Evolutionary conservation across 345 rosid species (phyloP).

Genomic region (Balakata baccata): DNA sequence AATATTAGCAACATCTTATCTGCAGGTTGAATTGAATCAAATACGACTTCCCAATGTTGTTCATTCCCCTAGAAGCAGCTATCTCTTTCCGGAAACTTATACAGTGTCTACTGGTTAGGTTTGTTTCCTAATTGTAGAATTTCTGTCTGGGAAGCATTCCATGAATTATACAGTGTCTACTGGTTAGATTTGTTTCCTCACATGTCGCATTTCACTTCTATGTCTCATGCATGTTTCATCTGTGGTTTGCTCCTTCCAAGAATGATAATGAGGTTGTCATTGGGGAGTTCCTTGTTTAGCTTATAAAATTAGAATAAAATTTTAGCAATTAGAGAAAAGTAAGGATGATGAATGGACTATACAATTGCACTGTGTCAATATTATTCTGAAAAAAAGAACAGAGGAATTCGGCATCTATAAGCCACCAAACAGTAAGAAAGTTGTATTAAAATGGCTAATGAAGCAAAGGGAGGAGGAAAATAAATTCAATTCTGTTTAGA

Average conservation of each 20-base stretch:
- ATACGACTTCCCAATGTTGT: background rate
- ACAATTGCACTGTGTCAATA: no score
- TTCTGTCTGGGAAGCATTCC: background rate
- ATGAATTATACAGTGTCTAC: no score
- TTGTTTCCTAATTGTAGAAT: constrained; percentile 16
- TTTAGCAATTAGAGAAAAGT: background rate
- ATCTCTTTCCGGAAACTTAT: background rate
- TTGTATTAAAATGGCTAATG: no score
- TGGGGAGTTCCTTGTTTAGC: background rate
- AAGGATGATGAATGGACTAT: no score
- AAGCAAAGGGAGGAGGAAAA: no score
- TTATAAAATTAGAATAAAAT: background rate
- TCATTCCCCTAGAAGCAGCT: background rate
- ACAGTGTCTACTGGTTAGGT: constrained; percentile 7
- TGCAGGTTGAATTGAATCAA: constrained; percentile 9
- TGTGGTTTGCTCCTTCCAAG: background rate
- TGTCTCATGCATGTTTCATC: background rate
- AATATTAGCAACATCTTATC: background rate
- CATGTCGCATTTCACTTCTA: background rate
- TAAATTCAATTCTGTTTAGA: no score
- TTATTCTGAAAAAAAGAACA: no score
- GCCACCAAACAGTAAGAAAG: no score
- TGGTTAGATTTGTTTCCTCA: no score
- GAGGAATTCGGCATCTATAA: no score
- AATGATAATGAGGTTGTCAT: background rate